Evolutionary conservation across 2,329 filamentous ascomycete species (phyloP), one percentile per base, ranked within the genome.

Genomic region (Aspergillaceae sp.): DNA sequence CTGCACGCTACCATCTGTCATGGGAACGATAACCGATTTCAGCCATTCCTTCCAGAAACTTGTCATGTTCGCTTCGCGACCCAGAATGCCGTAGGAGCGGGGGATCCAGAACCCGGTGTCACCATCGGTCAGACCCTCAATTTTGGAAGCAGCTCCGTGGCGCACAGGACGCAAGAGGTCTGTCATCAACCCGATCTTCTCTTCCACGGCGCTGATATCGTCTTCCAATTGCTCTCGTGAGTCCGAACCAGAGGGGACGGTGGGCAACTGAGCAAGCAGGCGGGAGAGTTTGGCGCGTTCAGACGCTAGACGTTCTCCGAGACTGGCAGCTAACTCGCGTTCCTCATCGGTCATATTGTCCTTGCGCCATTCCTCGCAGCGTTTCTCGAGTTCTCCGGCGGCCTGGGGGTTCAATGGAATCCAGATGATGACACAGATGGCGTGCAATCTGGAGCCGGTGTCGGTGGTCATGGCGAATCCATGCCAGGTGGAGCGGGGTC

Each of bases 41-140:
- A 98, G 77, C 92, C 92, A 98, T 65, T 98, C 92, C 67, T 97
- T 97, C 90, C 91, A 98, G 69, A 98, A 97, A 30, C 82, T 80
- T 53, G 90, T 89, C 69, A 94, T 79, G 49, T 82, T 84, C 8
- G 77, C 76, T 63, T 98, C 92, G 51, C 87, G 79, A 32, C 92
- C 92, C 51, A 98, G 75, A 51, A 98, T 84, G 48, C 92, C 92
- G 62, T 94, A 98, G 1, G 91, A 89, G 53, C 92, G 79, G 11
- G 92, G 92, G 43, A 88, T 89, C 92, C 92, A 98, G 49, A 97
- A 82, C 2, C 91, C 92, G 44, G 88, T 96, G 63, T 97, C 92
- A 38, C 91, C 90, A 54, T 94, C 87, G 0, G 91, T 97, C 51
- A 98, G 74, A 19, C 92, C 92, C 63, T 98, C 92, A 50, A 98